Percentiles rank a stretch among this genome's conserved stretches.
Evolutionary conservation across 1,284 basidiomycete genomes (phyloP).

Genomic region (Puccinia triticina): DNA sequence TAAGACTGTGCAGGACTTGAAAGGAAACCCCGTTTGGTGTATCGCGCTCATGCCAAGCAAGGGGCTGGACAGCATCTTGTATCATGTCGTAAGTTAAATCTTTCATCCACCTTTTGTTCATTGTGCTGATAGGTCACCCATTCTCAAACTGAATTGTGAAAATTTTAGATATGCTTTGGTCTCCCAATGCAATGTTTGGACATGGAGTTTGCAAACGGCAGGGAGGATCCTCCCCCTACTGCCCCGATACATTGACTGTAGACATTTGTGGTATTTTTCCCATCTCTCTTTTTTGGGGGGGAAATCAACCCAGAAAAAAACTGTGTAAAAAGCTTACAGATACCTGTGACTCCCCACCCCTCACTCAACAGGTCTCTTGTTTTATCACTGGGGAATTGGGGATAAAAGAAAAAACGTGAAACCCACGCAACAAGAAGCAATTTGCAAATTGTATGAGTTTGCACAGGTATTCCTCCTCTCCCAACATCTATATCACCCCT

Average conservation of each 20-base stretch:
- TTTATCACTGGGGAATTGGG: slow-evolving; percentile 38
- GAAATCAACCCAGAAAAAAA: no score
- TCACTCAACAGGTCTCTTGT: slow-evolving; percentile 15
- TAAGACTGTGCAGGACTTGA: not conserved
- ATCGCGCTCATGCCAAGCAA: slow-evolving; percentile 26
- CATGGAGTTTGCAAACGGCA: not conserved
- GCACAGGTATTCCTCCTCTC: slow-evolving; percentile 2
- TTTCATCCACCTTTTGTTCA: not conserved
- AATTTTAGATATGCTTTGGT: slow-evolving; percentile 25
- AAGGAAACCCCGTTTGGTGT: slow-evolving; percentile 31
- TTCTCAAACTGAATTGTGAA: not conserved
- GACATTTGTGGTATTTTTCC: slow-evolving; percentile 13
- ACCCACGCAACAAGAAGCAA: not conserved
- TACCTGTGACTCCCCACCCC: not conserved
- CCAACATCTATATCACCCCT: no score
- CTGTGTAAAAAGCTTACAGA: not conserved
- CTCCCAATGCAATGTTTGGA: slow-evolving; percentile 22
- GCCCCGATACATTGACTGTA: not conserved
- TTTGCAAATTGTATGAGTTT: slow-evolving; percentile 27
- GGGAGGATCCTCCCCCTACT: slow-evolving; percentile 34
- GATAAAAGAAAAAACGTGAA: not conserved
- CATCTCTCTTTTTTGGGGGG: not conserved
- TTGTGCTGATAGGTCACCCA: not conserved
- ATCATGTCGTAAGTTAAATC: not conserved
- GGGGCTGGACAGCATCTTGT: not conserved